phyloP scores from a whole-genome alignment of 1,284 basidiomycete genomes.

The Psilocybe mexicana region DNA sequence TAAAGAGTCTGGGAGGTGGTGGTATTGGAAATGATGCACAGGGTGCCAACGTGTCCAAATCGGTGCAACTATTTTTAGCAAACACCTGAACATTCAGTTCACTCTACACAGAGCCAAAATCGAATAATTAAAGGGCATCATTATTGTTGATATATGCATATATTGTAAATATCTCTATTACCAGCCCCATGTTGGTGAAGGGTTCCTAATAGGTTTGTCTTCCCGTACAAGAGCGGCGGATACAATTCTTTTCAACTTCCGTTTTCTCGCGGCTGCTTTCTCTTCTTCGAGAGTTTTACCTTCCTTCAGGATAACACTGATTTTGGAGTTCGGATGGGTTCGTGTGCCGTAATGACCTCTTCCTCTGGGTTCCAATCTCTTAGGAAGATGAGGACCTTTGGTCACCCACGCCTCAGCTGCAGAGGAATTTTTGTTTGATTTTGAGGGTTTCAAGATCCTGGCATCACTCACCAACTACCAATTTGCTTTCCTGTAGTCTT shows the following conservation, averaged over 20 bases:
- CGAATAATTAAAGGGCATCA: neutral
- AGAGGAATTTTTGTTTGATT: neutral
- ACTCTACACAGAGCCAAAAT: conserved; percentile 2
- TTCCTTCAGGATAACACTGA: conserved; percentile 82
- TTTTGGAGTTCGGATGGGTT: conserved; percentile 73
- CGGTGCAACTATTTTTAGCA: conserved; percentile 34
- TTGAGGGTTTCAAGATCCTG: neutral
- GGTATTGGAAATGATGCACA: conserved; percentile 19
- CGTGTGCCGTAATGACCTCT: conserved; percentile 82
- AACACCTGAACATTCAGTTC: neutral
- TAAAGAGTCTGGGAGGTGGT: conserved; percentile 11
- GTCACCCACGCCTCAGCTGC: conserved; percentile 91
- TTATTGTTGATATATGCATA: conserved; percentile 16
- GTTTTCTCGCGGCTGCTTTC: conserved; percentile 60
- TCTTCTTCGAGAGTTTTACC: conserved; percentile 81
- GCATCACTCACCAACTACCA: conserved; percentile 77
- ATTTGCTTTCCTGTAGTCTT: conserved; percentile 68
- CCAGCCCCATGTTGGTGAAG: conserved; percentile 81
- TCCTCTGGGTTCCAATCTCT: conserved; percentile 83
- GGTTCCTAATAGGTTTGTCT: conserved; percentile 77
- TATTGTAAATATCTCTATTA: conserved; percentile 38
- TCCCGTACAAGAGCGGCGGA: conserved; percentile 80
- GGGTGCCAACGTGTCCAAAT: conserved; percentile 29
- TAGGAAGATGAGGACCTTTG: conserved; percentile 73
- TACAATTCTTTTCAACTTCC: conserved; percentile 75